Base-by-base conservation (phyloP, 2,329 filamentous ascomycete species). In the Colletotrichum simmondsii region DNA sequence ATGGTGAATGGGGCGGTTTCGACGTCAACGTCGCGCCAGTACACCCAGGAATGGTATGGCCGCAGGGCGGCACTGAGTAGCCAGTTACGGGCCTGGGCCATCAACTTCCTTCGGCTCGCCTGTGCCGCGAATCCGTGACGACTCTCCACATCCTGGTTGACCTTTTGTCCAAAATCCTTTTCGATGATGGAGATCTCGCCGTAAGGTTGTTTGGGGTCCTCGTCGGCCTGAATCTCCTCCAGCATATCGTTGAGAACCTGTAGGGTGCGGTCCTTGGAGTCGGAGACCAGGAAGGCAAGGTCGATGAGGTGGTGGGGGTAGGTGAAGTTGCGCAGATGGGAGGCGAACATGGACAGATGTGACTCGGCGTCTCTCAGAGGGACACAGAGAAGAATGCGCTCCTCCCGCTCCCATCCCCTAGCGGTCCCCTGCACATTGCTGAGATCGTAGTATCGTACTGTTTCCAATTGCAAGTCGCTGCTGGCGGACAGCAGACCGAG, bases 21-120 rank as follows among this genome's bases (percentile, higher is more conserved):
- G 10, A 99, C 97, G 84, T 99, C 97, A 28, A 98, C 97, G 85
- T 99, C 97, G 83, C 97, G 92, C 97, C 97, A 99, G 81, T 99
- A 99, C 11, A 99, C 97, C 97, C 97, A 99, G 75, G 95, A 98
- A 81, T 99, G 97, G 65, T 97, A 97, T 2, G 97, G 97, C 56
- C 97, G 92, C 66, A 99, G 86, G 26, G 97, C 96, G 53, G 97
- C 96, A 79, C 95, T 98, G 69, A 99, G 85, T 65, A 99, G 87
- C 97, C 97, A 99, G 83, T 99, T 99, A 75, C 97, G 91, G 63
- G 97, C 97, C 84, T 98, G 95, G 1, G 97, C 97, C 97, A 99
- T 99, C 79, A 97, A 89, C 86, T 99, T 99, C 83, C 97, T 91
- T 78, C 97, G 90, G 76, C 93, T 94, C 28, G 97, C 97, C 83